These are phyloP conservation scores for Linnemannia exigua DNA, from an alignment of 192 early-diverging fungal species.

Conservation along the genomic window DNA sequence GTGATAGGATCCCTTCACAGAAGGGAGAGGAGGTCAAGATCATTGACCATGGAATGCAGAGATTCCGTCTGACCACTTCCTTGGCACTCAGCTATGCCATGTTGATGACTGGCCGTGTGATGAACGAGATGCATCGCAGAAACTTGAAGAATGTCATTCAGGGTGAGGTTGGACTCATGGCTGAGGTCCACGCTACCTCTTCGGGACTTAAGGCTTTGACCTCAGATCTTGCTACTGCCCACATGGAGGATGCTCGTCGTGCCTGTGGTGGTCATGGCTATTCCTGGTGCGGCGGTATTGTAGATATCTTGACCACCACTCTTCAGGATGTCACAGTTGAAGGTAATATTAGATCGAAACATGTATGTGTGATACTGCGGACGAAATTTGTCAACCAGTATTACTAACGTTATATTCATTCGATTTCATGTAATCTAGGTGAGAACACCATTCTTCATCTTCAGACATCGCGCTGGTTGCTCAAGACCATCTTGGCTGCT, in stretches of 20 bases:
- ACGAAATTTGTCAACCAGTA: not conserved
- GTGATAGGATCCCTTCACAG: slow-evolving; percentile 57
- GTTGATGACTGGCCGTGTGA: slow-evolving; percentile 84
- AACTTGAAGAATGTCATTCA: slow-evolving; percentile 74
- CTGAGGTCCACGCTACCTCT: slow-evolving; percentile 85
- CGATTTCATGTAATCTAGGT: slow-evolving; percentile 51
- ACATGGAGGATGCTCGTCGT: slow-evolving; percentile 41
- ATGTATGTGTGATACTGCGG: not conserved
- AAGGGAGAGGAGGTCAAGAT: slow-evolving; percentile 79
- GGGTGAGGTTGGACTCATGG: slow-evolving; percentile 58
- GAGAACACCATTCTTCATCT: slow-evolving; percentile 88
- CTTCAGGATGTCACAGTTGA: slow-evolving; percentile 46
- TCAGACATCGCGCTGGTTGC: slow-evolving; percentile 85
- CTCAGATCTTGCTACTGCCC: slow-evolving; percentile 59
- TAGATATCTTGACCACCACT: slow-evolving; percentile 40
- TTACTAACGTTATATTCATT: not conserved
- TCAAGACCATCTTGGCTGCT: slow-evolving; percentile 70
- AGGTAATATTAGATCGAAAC: not conserved
- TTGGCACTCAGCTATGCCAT: slow-evolving; percentile 87
- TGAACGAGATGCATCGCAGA: slow-evolving; percentile 73
- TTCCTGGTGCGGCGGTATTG: slow-evolving; percentile 34
- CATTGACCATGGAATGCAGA: slow-evolving; percentile 89
- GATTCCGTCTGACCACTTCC: slow-evolving; percentile 83
- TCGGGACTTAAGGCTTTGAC: slow-evolving; percentile 90
- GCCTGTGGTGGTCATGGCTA: slow-evolving; percentile 56